Evolutionary conservation across 2,329 filamentous ascomycete genomes (phyloP), one percentile per base, ranked within the genome.

Genomic region (Cordyceps cicadae): DNA sequence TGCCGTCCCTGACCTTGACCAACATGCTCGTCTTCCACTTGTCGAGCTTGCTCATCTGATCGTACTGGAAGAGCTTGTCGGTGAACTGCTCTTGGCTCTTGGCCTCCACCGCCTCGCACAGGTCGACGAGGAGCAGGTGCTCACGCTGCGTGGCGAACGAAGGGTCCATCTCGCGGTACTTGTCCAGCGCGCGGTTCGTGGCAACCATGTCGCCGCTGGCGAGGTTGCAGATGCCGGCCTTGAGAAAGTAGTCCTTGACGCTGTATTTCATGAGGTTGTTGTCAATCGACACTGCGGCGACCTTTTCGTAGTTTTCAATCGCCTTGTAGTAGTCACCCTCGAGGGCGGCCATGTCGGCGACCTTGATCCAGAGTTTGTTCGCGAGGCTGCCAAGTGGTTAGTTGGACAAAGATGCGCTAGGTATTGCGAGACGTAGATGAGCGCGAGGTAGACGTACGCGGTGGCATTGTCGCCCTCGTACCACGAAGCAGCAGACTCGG

Each of bases 11-110:
- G 69, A 97, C 82, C 67, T 86, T 84, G 70, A 96, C 77, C 64
- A 96, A 75, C 62, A 96, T 78, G 37, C 88, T 90, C 55, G 90
- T 96, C 87, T 97, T 96, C 93, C 93, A 97, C 79, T 93, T 94
- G 72, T 97, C 92, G 70, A 97, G 77, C 80, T 94, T 94, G 77
- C 87, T 94, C 77, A 96, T 81, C 77, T 95, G 90, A 73, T 97
- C 92, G 71, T 85, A 97, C 72, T 93, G 87, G 79, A 89, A 96
- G 64, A 94, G 76, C 73, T 92, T 92, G 70, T 96, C 90, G 24
- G 88, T 84, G 69, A 96, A 97, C 63, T 82, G 80, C 68, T 96
- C 91, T 72, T 89, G 87, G 68, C 95, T 90, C 60, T 87, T 87
- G 37, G 84, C 81, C 70, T 94, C 87, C 62, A 96, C 81, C 4